Percentiles rank a stretch among this genome's conserved stretches.
These are phyloP conservation scores for Quillaja saponaria DNA, from an alignment of 306 rosid species.

Conservation along the genomic window DNA sequence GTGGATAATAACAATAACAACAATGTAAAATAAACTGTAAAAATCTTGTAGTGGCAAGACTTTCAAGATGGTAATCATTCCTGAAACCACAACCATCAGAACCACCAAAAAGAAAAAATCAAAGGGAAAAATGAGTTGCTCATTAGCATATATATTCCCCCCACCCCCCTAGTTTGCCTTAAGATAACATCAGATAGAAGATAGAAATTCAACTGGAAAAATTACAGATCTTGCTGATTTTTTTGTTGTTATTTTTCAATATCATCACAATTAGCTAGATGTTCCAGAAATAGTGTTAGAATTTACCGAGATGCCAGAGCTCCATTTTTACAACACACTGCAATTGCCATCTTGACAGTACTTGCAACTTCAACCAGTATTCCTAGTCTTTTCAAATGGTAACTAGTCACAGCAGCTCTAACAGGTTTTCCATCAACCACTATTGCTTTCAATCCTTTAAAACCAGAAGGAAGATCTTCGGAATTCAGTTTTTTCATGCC, in stretches of 20 bases:
- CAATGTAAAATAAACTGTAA: no score
- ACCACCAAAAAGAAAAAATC: no score
- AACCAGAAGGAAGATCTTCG: slow-evolving; percentile 80
- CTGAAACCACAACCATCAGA: no score
- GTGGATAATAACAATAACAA: no score
- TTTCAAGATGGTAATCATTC: no score
- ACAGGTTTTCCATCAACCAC: slow-evolving; percentile 89
- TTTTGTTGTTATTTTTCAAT: slow-evolving; percentile 4
- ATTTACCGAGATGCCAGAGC: slow-evolving; percentile 59
- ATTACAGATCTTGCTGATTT: not conserved
- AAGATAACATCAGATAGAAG: no score
- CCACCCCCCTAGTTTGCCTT: no score
- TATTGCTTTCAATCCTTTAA: slow-evolving; percentile 77
- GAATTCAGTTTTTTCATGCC: slow-evolving; percentile 61
- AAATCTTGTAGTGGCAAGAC: no score
- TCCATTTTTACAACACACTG: slow-evolving; percentile 66
- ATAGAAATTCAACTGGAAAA: no score
- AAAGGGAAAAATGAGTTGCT: no score
- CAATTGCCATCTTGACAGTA: slow-evolving; percentile 55
- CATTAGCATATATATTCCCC: no score
- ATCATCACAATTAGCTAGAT: slow-evolving; percentile 7
- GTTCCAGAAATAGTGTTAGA: not conserved
- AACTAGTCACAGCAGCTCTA: slow-evolving; percentile 90
- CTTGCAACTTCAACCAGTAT: slow-evolving; percentile 63
- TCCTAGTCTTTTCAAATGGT: slow-evolving; percentile 94